Conservation (phyloP, 352 stramenopile genomes). For the Hyaloperonospora brassicae region DNA sequence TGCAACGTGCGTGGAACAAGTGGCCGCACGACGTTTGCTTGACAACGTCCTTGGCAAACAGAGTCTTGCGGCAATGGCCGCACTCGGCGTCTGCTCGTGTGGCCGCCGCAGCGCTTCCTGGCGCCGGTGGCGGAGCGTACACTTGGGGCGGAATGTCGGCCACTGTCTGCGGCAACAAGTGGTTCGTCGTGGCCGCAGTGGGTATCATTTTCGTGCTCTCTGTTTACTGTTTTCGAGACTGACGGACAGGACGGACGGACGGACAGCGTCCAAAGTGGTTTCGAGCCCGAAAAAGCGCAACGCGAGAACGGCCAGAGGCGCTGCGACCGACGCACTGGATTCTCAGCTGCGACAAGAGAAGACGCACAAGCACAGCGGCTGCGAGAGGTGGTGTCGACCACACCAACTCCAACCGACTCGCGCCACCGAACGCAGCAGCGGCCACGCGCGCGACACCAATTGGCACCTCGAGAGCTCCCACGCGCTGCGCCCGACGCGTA, state of each 20-base stretch:
- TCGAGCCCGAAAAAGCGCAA: no score
- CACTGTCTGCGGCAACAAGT: constrained; percentile 23
- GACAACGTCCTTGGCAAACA: constrained; percentile 29
- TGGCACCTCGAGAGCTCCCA: no score
- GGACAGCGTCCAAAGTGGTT: background rate
- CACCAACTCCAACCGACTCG: no score
- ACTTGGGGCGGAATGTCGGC: constrained; percentile 23
- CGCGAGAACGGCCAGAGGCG: no score
- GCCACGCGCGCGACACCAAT: no score
- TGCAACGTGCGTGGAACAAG: constrained; percentile 52
- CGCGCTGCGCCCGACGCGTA: no score
- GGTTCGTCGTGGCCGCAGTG: constrained; percentile 9
- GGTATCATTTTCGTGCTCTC: constrained; percentile 21
- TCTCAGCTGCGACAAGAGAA: background rate
- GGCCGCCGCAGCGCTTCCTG: constrained; percentile 10
- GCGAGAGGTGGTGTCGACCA: no score
- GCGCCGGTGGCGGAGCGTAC: constrained; percentile 15
- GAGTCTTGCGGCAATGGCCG: constrained; percentile 27
- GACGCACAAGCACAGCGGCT: no score
- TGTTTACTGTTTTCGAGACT: constrained; percentile 3
- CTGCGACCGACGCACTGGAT: background rate
- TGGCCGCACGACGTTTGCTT: constrained; percentile 57
- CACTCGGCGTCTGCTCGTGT: constrained; percentile 27
- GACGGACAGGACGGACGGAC: constrained; percentile 5
- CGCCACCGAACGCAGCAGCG: no score